Base-by-base conservation (phyloP, 805 yeast species). In the Metschnikowia kofuensis region DNA sequence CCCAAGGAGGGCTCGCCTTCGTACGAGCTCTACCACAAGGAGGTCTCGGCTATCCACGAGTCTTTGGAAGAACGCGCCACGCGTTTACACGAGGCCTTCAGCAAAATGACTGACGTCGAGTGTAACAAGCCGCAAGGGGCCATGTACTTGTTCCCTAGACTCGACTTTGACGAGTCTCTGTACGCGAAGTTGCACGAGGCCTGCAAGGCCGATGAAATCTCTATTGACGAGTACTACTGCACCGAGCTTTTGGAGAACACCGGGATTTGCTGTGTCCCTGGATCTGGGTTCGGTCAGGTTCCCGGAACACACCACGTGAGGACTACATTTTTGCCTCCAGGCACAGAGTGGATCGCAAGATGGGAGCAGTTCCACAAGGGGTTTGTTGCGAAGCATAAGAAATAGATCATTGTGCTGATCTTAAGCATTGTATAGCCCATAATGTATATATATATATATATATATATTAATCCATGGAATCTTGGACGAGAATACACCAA, bases 241-340 rank as follows among this genome's bases (percentile, higher is more conserved):
- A 76, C 85, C 64, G 85, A 85, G 57, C 74, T 94, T 50, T 77
- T 94, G 56, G 92, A 92, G 55, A 67, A 72, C 41, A 90, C 99
- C 7, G 99, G 99, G 58, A 89, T 94, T 52, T 94, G 99, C 70
- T 89, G 96, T 39, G 96, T 94, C 53, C 98, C 99, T 30, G 99
- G 99, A 37, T 83, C 89, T 32, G 99, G 99, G 0, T 94, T 94
- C 61, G 97, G 98, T 31, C 99, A 94, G 70, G 85, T 77, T 42
- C 84, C 83, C 42, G 96, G 89, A 16, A 90, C 97, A 4, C 86
- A 77, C 72, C 99, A 94, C 65, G 78, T 94, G 60, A 84, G 99
- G 77, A 94, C 99, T 1, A 94, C 99, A 0, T 94, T 94, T 74
- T 76, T 94, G 62, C 96, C 99, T 12, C 97, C 98, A 13, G 98